Base-by-base conservation (phyloP, 306 rosid species). In the Rubus parviflorus region DNA sequence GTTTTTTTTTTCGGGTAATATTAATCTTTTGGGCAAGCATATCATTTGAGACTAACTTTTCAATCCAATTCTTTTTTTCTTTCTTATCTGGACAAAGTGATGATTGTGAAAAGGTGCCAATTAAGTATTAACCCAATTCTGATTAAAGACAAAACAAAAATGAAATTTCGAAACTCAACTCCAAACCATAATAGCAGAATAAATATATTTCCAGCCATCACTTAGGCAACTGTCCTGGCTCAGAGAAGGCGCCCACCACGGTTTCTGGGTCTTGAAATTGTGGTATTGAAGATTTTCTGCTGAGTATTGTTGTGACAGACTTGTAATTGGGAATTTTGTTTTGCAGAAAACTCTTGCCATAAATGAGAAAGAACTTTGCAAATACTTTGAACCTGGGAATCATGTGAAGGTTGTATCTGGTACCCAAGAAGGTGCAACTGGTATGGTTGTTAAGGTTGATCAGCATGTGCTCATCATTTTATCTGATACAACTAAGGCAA, bases 401-500 rank as follows among this genome's bases (percentile, higher is more conserved):
- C 99, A 96, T 77, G 99, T 96, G 77, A 96, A 96, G 78, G 98
- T 96, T 82, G 94, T 96, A 62, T 75, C 98, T 66, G 99, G 99
- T 60, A 79, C 96, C 61, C 98, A 96, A 78, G 98, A 93, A 84
- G 99, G 99, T 66, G 93, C 97, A 65, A 96, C 98, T 72, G 99
- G 99, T 81, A 96, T 96, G 99, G 98, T 96, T 84, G 96, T 96
- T 52, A 96, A 93, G 90, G 98, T 96, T 58, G 98, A 93, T 43
- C 96, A 96, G 77, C 99, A 96, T 65, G 98, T 93, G 53, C 91
- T 96, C 80, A 96, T 91, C 70, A 88, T 96, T 81, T 82, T 96
- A 84, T 93, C 99, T 40, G 99, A 96, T 80, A 93, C 97, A 20
- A 92, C 99, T 15, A 96, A 96, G 86, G 99, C n/a, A n/a, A 96